These are phyloP conservation scores for Pythium graminicola DNA, from an alignment of 352 stramenopile genomes.

Conservation along the genomic window DNA sequence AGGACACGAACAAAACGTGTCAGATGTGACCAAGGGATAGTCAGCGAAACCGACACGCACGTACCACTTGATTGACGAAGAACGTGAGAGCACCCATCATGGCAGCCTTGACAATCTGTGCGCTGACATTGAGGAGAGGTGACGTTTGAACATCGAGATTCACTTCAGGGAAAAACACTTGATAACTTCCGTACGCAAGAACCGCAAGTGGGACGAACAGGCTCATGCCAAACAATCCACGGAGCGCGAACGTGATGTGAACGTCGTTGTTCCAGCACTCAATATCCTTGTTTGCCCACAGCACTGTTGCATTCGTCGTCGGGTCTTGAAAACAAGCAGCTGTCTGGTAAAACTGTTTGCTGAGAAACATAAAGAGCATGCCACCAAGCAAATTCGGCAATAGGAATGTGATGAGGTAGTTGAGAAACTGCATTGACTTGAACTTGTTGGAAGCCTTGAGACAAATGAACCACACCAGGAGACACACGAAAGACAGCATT, in stretches of 20 bases:
- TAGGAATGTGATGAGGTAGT: slow-evolving; percentile 34
- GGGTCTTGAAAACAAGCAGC: slow-evolving; percentile 19
- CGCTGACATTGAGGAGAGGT: slow-evolving; percentile 29
- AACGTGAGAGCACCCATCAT: slow-evolving; percentile 35
- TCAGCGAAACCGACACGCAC: background rate
- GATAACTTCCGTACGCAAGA: slow-evolving; percentile 33
- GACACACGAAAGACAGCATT: slow-evolving; percentile 18
- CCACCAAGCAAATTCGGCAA: slow-evolving; percentile 26
- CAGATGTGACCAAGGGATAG: background rate
- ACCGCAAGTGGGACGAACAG: slow-evolving; percentile 32
- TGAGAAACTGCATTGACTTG: slow-evolving; percentile 31
- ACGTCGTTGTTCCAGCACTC: slow-evolving; percentile 22
- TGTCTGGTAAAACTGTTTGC: slow-evolving; percentile 32
- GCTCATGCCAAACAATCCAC: slow-evolving; percentile 35
- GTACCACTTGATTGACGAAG: slow-evolving; percentile 30
- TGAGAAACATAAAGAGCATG: slow-evolving; percentile 36
- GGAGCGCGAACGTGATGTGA: slow-evolving; percentile 24
- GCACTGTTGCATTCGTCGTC: slow-evolving; percentile 10
- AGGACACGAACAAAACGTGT: background rate
- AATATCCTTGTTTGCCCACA: slow-evolving; percentile 27
- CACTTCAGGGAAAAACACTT: slow-evolving; percentile 34
- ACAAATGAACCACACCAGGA: slow-evolving; percentile 31
- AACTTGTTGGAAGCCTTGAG: slow-evolving; percentile 42
- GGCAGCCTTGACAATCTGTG: slow-evolving; percentile 33
- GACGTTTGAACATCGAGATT: slow-evolving; percentile 37